phyloP scores from a whole-genome alignment of 331 rosid species.

The Acacia pycnantha region DNA sequence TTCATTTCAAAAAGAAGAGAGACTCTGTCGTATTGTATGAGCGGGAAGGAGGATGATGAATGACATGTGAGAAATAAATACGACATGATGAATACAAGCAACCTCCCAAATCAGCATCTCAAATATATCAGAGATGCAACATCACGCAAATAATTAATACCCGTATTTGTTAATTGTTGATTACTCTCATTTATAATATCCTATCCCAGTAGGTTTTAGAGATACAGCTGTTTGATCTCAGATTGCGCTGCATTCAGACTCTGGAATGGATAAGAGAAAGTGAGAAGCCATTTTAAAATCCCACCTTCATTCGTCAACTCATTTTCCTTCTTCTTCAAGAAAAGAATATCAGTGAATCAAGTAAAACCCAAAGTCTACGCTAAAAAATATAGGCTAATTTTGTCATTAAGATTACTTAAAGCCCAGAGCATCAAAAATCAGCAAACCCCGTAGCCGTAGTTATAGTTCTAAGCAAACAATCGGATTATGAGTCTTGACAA shows the following conservation, averaged over 20 bases:
- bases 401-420: too few species aligned
- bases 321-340: slow-evolving; percentile 34
- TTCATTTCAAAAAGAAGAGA: not conserved
- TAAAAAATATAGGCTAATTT: not conserved
- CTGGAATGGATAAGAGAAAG: not conserved
- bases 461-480: slow-evolving; percentile 1
- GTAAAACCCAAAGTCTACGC: not conserved
- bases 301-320: slow-evolving; percentile 24
- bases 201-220: not conserved
- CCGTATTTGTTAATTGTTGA: not conserved
- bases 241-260: not conserved
- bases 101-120: not conserved
- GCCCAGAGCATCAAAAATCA: too few species aligned
- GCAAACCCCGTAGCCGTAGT: not conserved
- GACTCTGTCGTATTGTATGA: not conserved
- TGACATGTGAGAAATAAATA: not conserved
- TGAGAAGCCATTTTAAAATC: not conserved
- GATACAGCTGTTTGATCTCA: not conserved
- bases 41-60: not conserved
- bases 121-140: not conserved
- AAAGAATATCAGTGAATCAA: slow-evolving; percentile 34
- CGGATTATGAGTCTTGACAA: not conserved
- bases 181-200: not conserved
- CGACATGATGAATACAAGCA: not conserved
- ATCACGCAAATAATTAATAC: not conserved